These are phyloP conservation scores for Fusarium newnesense DNA, from an alignment of 2,329 filamentous ascomycete species.

Conservation along the genomic window DNA sequence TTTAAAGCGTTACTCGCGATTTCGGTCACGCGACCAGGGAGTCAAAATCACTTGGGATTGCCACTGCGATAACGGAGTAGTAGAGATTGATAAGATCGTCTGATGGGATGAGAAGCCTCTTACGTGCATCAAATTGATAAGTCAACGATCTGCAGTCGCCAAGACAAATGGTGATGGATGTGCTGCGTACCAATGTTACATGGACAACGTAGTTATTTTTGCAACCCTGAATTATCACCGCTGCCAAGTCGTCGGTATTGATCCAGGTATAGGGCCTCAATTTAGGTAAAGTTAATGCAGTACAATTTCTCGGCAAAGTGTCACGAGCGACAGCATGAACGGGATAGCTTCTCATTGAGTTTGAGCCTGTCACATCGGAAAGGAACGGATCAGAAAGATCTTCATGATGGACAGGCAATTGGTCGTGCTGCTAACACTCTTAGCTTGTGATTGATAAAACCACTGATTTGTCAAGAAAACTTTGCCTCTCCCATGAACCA, in stretches of 20 bases:
- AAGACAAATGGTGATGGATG: background rate
- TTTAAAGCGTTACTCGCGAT: background rate
- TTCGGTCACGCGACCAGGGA: background rate
- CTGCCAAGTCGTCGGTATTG: background rate
- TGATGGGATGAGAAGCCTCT: background rate
- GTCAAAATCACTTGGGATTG: background rate
- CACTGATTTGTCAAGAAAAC: background rate
- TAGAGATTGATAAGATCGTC: slow-evolving; percentile 1
- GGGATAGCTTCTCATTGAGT: background rate
- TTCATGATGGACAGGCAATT: background rate
- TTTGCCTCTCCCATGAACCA: background rate
- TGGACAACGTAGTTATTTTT: background rate
- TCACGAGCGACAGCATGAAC: background rate
- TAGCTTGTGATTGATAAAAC: background rate
- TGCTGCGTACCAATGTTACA: background rate
- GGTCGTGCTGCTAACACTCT: background rate
- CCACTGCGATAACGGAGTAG: background rate
- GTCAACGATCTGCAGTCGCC: background rate
- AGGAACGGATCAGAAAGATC: background rate
- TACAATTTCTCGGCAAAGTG: background rate
- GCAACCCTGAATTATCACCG: background rate
- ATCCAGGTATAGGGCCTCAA: background rate
- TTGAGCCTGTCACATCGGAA: background rate
- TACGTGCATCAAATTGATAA: background rate
- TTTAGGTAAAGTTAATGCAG: background rate